A percentile compares a stretch with the other conserved stretches of the same genome.
Conservation (phyloP, 2,329 filamentous ascomycete genomes). For the Neofusicoccum sp. region DNA sequence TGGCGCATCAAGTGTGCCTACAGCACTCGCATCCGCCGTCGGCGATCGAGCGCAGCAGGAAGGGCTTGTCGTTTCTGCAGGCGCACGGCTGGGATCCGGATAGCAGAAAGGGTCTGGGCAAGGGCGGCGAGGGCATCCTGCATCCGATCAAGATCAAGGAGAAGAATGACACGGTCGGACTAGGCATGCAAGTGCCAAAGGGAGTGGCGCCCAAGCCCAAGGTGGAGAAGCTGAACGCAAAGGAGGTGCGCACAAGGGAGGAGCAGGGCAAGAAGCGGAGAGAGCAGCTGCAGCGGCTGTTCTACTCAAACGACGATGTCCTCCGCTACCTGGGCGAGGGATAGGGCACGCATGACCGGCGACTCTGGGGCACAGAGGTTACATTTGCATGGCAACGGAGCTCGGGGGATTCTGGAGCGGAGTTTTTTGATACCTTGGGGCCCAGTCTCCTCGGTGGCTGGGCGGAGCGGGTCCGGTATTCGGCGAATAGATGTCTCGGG, state of each 20-base stretch:
- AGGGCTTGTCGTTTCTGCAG: constrained; percentile 68
- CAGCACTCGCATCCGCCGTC: constrained; percentile 73
- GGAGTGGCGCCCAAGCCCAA: constrained; percentile 35
- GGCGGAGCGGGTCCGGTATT: neutral
- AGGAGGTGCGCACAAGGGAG: constrained; percentile 64
- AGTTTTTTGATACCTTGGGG: too few species aligned
- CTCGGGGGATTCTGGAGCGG: neutral
- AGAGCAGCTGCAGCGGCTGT: constrained; percentile 67
- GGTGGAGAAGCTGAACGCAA: constrained; percentile 32
- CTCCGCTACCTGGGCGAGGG: constrained; percentile 67
- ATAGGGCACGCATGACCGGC: neutral
- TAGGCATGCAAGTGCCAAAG: constrained; percentile 60
- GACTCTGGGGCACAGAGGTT: neutral
- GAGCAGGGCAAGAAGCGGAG: constrained; percentile 64
- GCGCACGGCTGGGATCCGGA: constrained; percentile 77
- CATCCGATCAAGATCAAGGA: constrained; percentile 72
- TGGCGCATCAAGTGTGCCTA: constrained; percentile 72
- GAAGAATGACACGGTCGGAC: constrained; percentile 75
- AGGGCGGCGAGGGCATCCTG: constrained; percentile 67
- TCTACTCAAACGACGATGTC: constrained; percentile 76
- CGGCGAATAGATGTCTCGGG: neutral
- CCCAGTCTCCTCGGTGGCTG: too few species aligned
- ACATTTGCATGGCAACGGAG: neutral
- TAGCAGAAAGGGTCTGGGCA: constrained; percentile 70
- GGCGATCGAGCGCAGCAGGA: constrained; percentile 68